These are phyloP conservation scores for Graphilbum ipis-grandicollis DNA, from an alignment of 2,329 filamentous ascomycete genomes.

Conservation along the genomic window DNA sequence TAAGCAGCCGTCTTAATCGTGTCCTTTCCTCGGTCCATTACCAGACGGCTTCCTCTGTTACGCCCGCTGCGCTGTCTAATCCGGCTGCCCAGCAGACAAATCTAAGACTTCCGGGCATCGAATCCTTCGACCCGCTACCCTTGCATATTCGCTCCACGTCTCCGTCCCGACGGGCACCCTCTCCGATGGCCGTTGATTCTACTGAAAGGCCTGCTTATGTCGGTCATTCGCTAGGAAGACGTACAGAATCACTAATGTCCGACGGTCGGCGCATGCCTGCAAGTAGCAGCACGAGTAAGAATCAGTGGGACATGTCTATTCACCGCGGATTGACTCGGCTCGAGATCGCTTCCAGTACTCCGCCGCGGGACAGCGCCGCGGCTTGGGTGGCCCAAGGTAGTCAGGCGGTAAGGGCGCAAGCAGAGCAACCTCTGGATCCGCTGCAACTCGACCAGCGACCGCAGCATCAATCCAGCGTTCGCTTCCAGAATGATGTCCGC, in stretches of 20 bases:
- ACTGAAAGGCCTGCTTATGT: conserved; percentile 15
- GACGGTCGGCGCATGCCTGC: conserved; percentile 28
- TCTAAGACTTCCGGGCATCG: conserved; percentile 70
- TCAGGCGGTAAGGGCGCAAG: conserved; percentile 35
- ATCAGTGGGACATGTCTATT: conserved; percentile 46
- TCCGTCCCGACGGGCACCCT: conserved; percentile 46
- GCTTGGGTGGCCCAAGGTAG: conserved; percentile 40
- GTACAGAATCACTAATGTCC: conserved; percentile 13
- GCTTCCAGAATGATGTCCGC: conserved; percentile 33
- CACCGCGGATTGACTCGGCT: conserved; percentile 49
- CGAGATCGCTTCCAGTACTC: conserved; percentile 38
- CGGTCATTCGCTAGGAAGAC: conserved; percentile 17
- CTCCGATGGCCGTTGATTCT: conserved; percentile 62
- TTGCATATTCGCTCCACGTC: conserved; percentile 39
- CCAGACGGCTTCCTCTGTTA: conserved; percentile 19
- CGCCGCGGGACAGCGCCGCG: conserved; percentile 33
- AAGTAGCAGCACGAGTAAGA: too few species aligned
- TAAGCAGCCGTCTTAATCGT: conserved; percentile 58
- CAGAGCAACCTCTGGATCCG: conserved; percentile 28
- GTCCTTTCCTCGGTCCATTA: conserved; percentile 51
- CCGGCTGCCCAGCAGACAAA: conserved; percentile 33
- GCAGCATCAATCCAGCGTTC: conserved; percentile 25
- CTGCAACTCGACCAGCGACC: neutral
- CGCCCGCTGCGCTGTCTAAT: conserved; percentile 27
- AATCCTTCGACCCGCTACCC: conserved; percentile 70